Conservation (phyloP, 2,329 filamentous ascomycete genomes). For the Pseudogymnoascus sp. region DNA sequence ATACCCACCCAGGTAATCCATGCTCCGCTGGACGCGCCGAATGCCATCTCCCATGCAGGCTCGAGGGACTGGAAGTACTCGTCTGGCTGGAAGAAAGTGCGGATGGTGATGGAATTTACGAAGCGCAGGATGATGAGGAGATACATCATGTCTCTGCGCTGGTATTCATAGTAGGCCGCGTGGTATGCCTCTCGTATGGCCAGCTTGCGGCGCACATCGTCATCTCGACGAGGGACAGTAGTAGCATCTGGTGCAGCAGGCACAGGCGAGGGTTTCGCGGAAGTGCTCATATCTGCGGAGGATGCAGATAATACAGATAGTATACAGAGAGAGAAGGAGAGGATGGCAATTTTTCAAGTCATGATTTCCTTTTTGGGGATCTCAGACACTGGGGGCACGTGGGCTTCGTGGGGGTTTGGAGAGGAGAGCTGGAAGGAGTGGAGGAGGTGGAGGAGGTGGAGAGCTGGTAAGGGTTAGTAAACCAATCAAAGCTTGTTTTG, state of each 20-base stretch:
- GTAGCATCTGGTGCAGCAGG: not conserved
- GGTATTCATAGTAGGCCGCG: not conserved
- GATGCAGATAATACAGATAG: not conserved
- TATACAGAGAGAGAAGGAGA: not conserved
- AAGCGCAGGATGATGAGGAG: constrained; percentile 61
- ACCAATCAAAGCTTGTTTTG: constrained; percentile 1
- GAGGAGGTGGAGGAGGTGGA: not conserved
- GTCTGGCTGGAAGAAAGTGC: constrained; percentile 96
- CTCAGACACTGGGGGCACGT: not conserved
- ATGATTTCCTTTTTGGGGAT: not conserved
- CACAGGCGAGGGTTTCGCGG: not conserved
- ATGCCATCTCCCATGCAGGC: constrained; percentile 84
- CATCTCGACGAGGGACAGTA: not conserved
- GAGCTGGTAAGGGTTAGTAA: not conserved
- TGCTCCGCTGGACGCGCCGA: constrained; percentile 67
- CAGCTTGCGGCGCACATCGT: not conserved
- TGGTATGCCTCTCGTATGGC: not conserved
- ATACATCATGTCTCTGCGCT: constrained; percentile 20
- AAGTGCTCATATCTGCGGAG: not conserved
- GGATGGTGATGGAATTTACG: constrained; percentile 67
- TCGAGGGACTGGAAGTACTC: constrained; percentile 96
- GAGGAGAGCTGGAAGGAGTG: not conserved
- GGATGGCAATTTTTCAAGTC: not conserved
- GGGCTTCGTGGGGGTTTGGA: not conserved
- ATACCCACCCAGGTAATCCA: constrained; percentile 89